Conservation (phyloP, 164 flowering plant genomes). For the Cinnamomum micranthum region DNA sequence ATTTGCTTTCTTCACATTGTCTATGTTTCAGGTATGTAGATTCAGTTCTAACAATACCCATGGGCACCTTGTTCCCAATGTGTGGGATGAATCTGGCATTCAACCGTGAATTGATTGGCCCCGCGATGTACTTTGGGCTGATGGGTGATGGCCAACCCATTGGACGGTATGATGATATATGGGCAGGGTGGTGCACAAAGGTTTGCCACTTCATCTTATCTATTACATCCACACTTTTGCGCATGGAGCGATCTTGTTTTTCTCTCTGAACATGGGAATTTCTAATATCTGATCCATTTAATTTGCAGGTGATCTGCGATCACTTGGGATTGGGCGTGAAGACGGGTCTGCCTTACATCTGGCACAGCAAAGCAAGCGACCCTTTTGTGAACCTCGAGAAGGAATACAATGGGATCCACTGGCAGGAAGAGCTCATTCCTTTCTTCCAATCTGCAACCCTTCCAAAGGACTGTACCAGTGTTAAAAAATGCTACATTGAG, state of each 20-base stretch:
- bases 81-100: slow-evolving; percentile 80
- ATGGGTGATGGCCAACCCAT: slow-evolving; percentile 92
- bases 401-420: slow-evolving; percentile 70
- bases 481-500: slow-evolving; percentile 63
- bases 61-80: slow-evolving; percentile 80
- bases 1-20: neutral
- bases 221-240: no score
- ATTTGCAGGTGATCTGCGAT: slow-evolving; percentile 64
- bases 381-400: slow-evolving; percentile 71
- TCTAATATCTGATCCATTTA: neutral
- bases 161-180: slow-evolving; percentile 84
- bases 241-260: no score
- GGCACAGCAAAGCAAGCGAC: slow-evolving; percentile 81
- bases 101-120: slow-evolving; percentile 72
- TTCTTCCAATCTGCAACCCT: slow-evolving; percentile 58
- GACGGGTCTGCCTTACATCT: slow-evolving; percentile 74
- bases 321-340: slow-evolving; percentile 68
- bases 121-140: slow-evolving; percentile 84
- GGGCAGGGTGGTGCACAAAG: slow-evolving; percentile 91
- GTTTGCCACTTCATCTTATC: slow-evolving; percentile 18
- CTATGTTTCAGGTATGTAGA: slow-evolving; percentile 54
- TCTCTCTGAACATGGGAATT: neutral
- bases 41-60: slow-evolving; percentile 74
- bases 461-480: slow-evolving; percentile 60
- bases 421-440: slow-evolving; percentile 79